These are phyloP conservation scores for Thymus quinquecostatus DNA, from an alignment of 257 asterid species.

Conservation along the genomic window DNA sequence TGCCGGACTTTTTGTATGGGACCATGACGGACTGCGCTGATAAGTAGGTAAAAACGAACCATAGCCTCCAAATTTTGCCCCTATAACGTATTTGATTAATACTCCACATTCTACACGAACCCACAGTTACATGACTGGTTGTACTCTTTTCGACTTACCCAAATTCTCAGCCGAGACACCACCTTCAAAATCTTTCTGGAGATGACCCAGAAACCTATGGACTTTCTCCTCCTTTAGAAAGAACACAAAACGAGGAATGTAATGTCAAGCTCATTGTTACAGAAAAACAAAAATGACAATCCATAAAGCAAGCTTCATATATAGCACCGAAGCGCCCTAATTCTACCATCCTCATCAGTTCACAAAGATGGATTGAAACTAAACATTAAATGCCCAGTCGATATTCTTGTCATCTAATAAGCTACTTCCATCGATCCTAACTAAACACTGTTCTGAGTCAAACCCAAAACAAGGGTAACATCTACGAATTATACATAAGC, in stretches of 20 bases:
- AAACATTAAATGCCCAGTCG: slow-evolving; percentile 11
- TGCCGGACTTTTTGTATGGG: slow-evolving; percentile 63
- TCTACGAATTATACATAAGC: slow-evolving; percentile 25
- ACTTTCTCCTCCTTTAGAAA: slow-evolving; percentile 81
- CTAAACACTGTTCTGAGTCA: slow-evolving; percentile 16
- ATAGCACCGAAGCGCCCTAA: slow-evolving; percentile 13
- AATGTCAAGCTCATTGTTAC: slow-evolving; percentile 29
- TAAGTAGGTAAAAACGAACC: slow-evolving; percentile 95
- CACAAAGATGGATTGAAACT: slow-evolving; percentile 25
- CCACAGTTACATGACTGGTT: slow-evolving; percentile 28
- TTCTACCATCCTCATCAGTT: slow-evolving; percentile 19
- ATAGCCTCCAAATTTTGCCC: slow-evolving; percentile 94
- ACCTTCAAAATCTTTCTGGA: slow-evolving; percentile 97
- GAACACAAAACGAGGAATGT: slow-evolving; percentile 33
- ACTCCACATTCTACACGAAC: slow-evolving; percentile 30
- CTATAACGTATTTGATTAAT: slow-evolving; percentile 56
- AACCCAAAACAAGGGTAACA: slow-evolving; percentile 10
- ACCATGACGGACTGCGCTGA: slow-evolving; percentile 81
- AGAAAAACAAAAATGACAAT: slow-evolving; percentile 16
- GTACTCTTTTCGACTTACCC: slow-evolving; percentile 65
- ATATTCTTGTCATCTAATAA: slow-evolving; percentile 14
- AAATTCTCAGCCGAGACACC: slow-evolving; percentile 94
- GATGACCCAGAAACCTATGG: slow-evolving; percentile 86
- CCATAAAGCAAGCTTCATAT: slow-evolving; percentile 24
- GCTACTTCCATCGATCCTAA: slow-evolving; percentile 19